Evolutionary conservation across 176 grass and related monocot species (phyloP), one percentile per base, ranked within the genome.

Genomic region (Hsuehochloa calcarea): DNA sequence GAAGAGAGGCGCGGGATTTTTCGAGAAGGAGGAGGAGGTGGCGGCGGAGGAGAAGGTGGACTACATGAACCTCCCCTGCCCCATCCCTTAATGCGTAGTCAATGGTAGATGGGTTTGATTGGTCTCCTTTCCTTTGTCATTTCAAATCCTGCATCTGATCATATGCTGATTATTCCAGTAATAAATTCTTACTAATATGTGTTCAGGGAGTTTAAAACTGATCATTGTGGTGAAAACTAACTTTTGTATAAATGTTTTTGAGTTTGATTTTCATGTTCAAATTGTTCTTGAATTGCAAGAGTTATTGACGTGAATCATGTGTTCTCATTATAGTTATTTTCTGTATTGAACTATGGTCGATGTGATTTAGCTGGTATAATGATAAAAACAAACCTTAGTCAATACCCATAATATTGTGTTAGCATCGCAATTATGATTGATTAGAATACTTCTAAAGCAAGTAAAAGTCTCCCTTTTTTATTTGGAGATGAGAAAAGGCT

Each of bases 11-110:
- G 37, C 37, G 37, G 37, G 1, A 37, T 37, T 37, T 37, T 37
- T 37, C 37, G 81, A 31, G 55, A 80, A 68, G 81, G n/a, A n/a
- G n/a, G n/a, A n/a, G n/a, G n/a, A n/a, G n/a, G n/a, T n/a, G n/a
- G 47, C 84, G 72, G 75, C 70, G 61, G 63, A 49, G 20, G 92
- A 89, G 68, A 91, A 91, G 90, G 95, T 94, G 66, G 90, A 93
- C 68, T 93, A 90, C 80, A 49, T 91, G 74, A 92, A 94, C 86
- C 92, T 97, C 80, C 84, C 78, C 65, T 89, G 90, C 75, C 92
- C 95, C 44, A 1, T 94, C 51, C 77, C 88, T 77, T 23, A 37
- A 66, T 37, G 22, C 0, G 0, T 26, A 61, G n/a, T 61, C 58
- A 61, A 61, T 29, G 44, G 70, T 31, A 46, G 11, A 70, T 23